Percentiles rank a stretch among this genome's conserved stretches.
Conservation (phyloP, 192 early-diverging fungal species). For the Diversispora eburnea region DNA sequence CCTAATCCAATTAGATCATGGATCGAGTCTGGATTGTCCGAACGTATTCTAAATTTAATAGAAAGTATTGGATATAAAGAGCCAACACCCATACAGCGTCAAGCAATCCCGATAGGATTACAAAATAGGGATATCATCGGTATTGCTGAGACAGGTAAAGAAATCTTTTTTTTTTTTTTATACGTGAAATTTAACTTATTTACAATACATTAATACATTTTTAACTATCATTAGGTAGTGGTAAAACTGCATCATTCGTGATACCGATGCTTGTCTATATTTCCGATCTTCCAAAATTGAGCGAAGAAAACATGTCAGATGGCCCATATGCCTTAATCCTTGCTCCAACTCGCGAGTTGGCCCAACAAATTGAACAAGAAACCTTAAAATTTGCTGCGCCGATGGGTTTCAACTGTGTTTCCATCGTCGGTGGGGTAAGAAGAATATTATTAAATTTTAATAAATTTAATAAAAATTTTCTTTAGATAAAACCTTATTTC, state of each 20-base stretch:
- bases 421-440: conserved; percentile 71
- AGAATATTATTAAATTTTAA: not conserved
- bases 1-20: conserved; percentile 88
- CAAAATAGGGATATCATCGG: conserved; percentile 87
- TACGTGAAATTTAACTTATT: not conserved
- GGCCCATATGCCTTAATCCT: conserved; percentile 94
- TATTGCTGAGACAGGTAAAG: conserved; percentile 77
- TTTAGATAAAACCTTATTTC: not conserved
- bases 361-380: conserved; percentile 95
- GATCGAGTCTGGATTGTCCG: conserved; percentile 75
- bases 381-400: conserved; percentile 84
- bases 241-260: conserved; percentile 94
- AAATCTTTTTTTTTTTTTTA: not conserved
- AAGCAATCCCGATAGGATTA: conserved; percentile 94
- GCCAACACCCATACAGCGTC: conserved; percentile 96
- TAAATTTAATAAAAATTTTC: not conserved
- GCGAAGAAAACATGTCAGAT: conserved; percentile 71
- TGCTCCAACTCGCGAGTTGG: conserved; percentile 96
- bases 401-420: conserved; percentile 82
- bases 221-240: conserved; percentile 56
- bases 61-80: conserved; percentile 84
- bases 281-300: conserved; percentile 69
- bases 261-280: conserved; percentile 96
- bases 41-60: conserved; percentile 70
- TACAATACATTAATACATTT: not conserved